Conservation (phyloP, 164 flowering plant species). For the Magnolia officinalis region DNA sequence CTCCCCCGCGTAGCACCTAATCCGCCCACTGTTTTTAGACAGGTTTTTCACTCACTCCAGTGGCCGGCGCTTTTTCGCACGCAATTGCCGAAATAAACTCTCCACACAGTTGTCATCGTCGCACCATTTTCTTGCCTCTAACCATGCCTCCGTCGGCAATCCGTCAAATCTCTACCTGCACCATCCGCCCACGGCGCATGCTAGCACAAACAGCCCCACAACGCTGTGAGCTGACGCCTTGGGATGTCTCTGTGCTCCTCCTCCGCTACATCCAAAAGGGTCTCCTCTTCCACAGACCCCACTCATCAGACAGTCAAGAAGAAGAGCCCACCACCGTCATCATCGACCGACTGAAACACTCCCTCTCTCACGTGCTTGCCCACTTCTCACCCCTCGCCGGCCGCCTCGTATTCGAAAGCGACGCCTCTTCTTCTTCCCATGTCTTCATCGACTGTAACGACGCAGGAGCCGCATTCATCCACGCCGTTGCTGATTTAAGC, state of each 20-base stretch:
- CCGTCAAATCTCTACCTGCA: too few species aligned
- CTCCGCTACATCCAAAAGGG: conserved; percentile 43
- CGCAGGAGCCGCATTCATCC: conserved; percentile 41
- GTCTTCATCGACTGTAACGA: conserved; percentile 21
- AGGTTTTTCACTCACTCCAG: too few species aligned
- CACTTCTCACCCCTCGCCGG: conserved; percentile 36
- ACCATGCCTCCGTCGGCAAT: too few species aligned
- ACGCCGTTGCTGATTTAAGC: conserved; percentile 29
- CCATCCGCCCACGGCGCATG: too few species aligned
- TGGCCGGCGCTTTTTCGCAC: too few species aligned
- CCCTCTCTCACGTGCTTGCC: conserved; percentile 24
- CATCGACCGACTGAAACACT: conserved; percentile 10
- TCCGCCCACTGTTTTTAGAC: too few species aligned
- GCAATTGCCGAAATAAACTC: too few species aligned
- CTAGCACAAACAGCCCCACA: background rate
- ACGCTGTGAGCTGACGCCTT: conserved; percentile 17
- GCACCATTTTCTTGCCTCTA: too few species aligned
- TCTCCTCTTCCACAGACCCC: conserved; percentile 33
- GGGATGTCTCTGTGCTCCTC: conserved; percentile 36
- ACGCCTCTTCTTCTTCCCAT: conserved; percentile 1
- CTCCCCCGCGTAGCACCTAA: too few species aligned
- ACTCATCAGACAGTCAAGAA: background rate
- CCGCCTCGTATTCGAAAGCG: conserved; percentile 17
- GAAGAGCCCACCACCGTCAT: background rate
- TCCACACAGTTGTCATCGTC: too few species aligned